Evolutionary conservation across 2,329 filamentous ascomycete species (phyloP).

Genomic region (Penicillium sp.): DNA sequence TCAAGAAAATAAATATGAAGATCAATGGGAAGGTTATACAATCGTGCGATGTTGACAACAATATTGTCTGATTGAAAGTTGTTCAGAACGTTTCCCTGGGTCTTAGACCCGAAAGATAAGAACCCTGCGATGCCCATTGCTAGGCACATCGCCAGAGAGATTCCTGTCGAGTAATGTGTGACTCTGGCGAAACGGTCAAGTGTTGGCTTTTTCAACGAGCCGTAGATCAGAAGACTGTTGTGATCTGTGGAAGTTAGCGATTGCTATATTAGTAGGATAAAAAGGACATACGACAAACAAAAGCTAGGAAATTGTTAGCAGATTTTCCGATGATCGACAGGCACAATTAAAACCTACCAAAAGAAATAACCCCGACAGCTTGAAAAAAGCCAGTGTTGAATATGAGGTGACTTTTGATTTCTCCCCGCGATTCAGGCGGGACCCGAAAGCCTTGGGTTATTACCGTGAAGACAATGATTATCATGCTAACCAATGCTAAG

Average conservation of each 20-base stretch:
- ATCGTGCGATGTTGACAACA: constrained; percentile 89
- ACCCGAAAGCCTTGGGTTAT: constrained; percentile 77
- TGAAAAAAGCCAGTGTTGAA: constrained; percentile 89
- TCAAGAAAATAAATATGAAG: neutral
- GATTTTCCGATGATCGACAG: neutral
- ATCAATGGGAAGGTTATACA: constrained; percentile 47
- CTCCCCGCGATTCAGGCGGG: constrained; percentile 68
- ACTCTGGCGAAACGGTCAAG: constrained; percentile 91
- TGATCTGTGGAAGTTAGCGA: constrained; percentile 58
- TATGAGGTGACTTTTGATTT: constrained; percentile 68
- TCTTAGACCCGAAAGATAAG: constrained; percentile 87
- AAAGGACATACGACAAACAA: constrained; percentile 59
- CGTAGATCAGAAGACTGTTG: constrained; percentile 96
- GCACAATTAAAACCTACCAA: constrained; percentile 59
- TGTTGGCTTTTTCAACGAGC: constrained; percentile 87
- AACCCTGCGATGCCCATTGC: constrained; percentile 86
- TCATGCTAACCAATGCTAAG: constrained; percentile 88
- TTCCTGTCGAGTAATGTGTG: constrained; percentile 86
- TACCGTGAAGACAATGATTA: constrained; percentile 82
- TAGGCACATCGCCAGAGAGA: constrained; percentile 90
- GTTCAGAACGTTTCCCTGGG: constrained; percentile 93
- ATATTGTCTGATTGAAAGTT: constrained; percentile 90
- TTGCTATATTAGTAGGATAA: neutral
- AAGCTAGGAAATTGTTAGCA: constrained; percentile 50
- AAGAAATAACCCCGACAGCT: constrained; percentile 96